phyloP scores from a whole-genome alignment of 164 flowering plant genomes.

The Litsea cubeba region DNA sequence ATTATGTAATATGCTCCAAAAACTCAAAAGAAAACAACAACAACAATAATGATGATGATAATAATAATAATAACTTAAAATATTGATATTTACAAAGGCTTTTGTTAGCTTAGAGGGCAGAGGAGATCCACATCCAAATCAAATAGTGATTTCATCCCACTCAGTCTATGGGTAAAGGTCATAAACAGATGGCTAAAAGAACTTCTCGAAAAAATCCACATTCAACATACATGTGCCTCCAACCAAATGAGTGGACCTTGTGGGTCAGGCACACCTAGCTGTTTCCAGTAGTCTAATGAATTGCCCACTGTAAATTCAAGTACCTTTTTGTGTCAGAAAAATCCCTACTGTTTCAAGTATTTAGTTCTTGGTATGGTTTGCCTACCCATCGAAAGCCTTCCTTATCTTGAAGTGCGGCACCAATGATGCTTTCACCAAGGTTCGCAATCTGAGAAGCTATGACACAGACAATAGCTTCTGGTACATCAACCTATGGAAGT shows the following conservation, averaged over 20 bases:
- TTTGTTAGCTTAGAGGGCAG: background rate
- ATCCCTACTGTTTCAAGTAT: background rate
- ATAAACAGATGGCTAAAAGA: background rate
- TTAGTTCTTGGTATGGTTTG: background rate
- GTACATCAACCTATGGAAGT: conserved; percentile 39
- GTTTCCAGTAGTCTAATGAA: background rate
- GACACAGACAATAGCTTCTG: conserved; percentile 68
- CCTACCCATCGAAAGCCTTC: conserved; percentile 92
- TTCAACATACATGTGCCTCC: background rate
- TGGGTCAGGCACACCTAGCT: background rate
- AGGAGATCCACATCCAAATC: no score
- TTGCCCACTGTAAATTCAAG: background rate
- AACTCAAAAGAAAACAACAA: no score
- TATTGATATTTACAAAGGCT: background rate
- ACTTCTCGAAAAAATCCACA: background rate
- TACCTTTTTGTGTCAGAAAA: background rate
- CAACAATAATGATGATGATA: no score
- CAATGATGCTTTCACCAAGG: conserved; percentile 91
- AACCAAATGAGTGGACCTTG: background rate
- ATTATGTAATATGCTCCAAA: no score
- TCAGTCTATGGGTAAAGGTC: background rate
- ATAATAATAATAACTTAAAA: no score
- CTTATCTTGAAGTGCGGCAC: conserved; percentile 84
- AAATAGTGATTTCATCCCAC: background rate
- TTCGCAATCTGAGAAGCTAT: conserved; percentile 95